These are phyloP conservation scores for Xylaria acuta DNA, from an alignment of 495 filamentous ascomycete species.

Conservation along the genomic window DNA sequence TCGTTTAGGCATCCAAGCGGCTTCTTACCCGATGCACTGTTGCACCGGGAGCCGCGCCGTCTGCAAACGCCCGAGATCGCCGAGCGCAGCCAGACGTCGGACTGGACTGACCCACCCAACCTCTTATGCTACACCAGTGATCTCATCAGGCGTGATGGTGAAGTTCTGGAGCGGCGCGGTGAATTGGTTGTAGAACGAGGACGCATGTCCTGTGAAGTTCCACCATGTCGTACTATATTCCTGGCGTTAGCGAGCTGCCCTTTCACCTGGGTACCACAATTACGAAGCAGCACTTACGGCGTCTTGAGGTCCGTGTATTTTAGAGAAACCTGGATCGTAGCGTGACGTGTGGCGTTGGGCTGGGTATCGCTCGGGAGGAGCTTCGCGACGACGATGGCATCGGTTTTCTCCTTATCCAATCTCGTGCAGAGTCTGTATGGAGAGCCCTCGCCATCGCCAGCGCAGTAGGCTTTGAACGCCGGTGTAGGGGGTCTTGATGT, in stretches of 20 bases:
- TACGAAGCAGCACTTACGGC: slow-evolving; percentile 22
- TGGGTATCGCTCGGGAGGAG: slow-evolving; percentile 32
- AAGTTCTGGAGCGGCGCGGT: slow-evolving; percentile 35
- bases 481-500: slow-evolving; percentile 32
- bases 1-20: slow-evolving; percentile 28
- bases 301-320: slow-evolving; percentile 35
- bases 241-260: slow-evolving; percentile 15
- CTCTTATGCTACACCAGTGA: slow-evolving; percentile 38
- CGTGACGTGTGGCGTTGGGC: slow-evolving; percentile 30
- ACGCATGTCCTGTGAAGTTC: slow-evolving; percentile 43
- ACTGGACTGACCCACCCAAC: slow-evolving; percentile 26
- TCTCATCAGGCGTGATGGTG: slow-evolving; percentile 38
- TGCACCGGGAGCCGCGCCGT: slow-evolving; percentile 22
- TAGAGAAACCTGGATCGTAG: slow-evolving; percentile 39
- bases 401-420: slow-evolving; percentile 28
- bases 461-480: slow-evolving; percentile 39
- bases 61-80: slow-evolving; percentile 24
- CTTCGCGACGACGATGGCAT: slow-evolving; percentile 34
- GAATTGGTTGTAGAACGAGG: slow-evolving; percentile 37
- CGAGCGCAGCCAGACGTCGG: slow-evolving; percentile 18
- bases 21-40: slow-evolving; percentile 11
- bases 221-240: slow-evolving; percentile 38
- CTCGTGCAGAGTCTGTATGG: slow-evolving; percentile 32
- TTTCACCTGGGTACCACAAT: slow-evolving; percentile 7
- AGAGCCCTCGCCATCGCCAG: slow-evolving; percentile 36